Conservation (phyloP, 208 protist genomes). For the Crithidia acanthocephali region DNA sequence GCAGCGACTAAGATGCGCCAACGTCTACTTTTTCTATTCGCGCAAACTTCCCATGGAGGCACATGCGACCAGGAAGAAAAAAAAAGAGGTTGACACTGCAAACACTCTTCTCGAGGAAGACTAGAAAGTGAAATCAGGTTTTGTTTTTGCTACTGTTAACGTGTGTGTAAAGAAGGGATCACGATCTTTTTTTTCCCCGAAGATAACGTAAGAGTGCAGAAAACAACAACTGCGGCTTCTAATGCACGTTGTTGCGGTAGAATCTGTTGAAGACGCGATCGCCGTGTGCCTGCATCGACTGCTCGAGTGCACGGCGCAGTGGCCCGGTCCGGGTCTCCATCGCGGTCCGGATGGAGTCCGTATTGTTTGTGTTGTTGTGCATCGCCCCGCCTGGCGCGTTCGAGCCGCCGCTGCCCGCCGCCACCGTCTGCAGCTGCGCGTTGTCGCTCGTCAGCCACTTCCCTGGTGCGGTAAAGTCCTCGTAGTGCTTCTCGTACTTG, state of each 20-base stretch:
- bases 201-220: too few relatives aligned
- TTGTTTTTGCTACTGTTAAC: too few relatives aligned
- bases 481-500: slow-evolving; percentile 91
- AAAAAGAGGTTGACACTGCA: too few relatives aligned
- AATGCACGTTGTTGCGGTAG: slow-evolving; percentile 88
- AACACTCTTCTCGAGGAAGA: too few relatives aligned
- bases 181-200: too few relatives aligned
- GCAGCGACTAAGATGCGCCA: too few relatives aligned
- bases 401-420: slow-evolving; percentile 63
- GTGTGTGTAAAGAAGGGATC: too few relatives aligned
- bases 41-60: too few relatives aligned
- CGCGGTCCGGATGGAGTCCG: slow-evolving; percentile 37
- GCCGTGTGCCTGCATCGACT: slow-evolving; percentile 79
- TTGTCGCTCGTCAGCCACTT: slow-evolving; percentile 85
- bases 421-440: slow-evolving; percentile 76
- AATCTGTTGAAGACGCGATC: slow-evolving; percentile 85
- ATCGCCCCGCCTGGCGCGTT: slow-evolving; percentile 71
- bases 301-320: slow-evolving; percentile 53
- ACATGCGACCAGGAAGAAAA: too few relatives aligned
- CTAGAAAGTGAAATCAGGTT: too few relatives aligned
- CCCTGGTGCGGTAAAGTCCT: slow-evolving; percentile 82
- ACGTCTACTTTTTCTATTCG: too few relatives aligned
- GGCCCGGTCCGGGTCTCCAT: slow-evolving; percentile 80
- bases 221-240: slow-evolving; percentile 14
- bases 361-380: slow-evolving; percentile 67